These are phyloP conservation scores for Candida montana DNA, from an alignment of 805 yeast genomes.

Conservation along the genomic window DNA sequence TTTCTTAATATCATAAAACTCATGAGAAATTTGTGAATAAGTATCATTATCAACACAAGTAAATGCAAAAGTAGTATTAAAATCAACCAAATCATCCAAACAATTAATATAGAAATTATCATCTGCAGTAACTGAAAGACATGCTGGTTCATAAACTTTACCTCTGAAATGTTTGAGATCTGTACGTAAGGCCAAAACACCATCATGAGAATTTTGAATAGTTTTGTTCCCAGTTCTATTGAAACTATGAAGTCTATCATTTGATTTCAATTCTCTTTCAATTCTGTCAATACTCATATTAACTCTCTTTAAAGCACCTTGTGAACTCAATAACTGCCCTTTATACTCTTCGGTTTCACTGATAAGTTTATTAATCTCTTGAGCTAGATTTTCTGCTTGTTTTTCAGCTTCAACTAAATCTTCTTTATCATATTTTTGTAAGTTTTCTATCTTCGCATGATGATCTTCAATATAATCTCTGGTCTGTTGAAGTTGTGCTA, in stretches of 20 bases:
- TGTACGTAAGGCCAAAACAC: constrained; percentile 39
- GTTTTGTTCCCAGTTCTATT: constrained; percentile 22
- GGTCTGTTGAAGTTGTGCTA: background rate
- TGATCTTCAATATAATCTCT: constrained; percentile 11
- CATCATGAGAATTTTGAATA: constrained; percentile 22
- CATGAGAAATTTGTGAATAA: constrained; percentile 40
- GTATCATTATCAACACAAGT: constrained; percentile 51
- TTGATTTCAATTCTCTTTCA: constrained; percentile 35
- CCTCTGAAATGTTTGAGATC: constrained; percentile 30
- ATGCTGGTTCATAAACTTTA: constrained; percentile 67
- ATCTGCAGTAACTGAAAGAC: constrained; percentile 53
- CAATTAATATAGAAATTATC: constrained; percentile 46
- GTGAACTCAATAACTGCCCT: constrained; percentile 33
- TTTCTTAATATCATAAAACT: constrained; percentile 33
- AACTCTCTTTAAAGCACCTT: constrained; percentile 28
- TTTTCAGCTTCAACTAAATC: constrained; percentile 15
- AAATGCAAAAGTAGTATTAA: constrained; percentile 52
- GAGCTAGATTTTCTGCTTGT: constrained; percentile 9
- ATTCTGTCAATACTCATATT: constrained; percentile 28
- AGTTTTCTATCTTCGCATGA: constrained; percentile 15
- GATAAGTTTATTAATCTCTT: background rate
- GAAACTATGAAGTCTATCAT: constrained; percentile 48
- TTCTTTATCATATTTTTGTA: constrained; percentile 16
- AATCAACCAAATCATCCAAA: constrained; percentile 52
- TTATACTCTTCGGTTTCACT: constrained; percentile 36